These are phyloP conservation scores for Acacia melanoxylon DNA, from an alignment of 306 rosid genomes.

Conservation along the genomic window DNA sequence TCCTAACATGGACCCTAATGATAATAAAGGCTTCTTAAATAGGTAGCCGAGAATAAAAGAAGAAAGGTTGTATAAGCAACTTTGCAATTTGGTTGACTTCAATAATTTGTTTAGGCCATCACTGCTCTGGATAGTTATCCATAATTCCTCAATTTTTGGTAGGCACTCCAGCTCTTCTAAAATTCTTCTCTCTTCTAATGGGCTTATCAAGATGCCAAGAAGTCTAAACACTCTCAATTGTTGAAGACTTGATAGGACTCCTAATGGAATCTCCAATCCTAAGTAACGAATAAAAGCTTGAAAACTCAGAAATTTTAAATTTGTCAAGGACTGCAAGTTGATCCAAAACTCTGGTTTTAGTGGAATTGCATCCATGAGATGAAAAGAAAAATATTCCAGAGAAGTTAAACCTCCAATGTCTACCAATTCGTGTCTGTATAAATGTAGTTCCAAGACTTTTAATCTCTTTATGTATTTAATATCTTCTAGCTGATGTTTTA, in stretches of 20 bases:
- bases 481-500: neutral
- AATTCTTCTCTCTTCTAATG: neutral
- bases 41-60: accelerated
- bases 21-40: too few relatives aligned
- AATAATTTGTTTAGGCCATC: neutral
- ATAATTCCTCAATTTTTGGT: too few relatives aligned
- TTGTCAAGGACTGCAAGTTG: neutral
- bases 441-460: too few relatives aligned
- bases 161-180: neutral
- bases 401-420: too few relatives aligned
- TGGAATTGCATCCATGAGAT: accelerated
- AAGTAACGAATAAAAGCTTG: too few relatives aligned
- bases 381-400: neutral
- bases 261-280: neutral
- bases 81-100: neutral
- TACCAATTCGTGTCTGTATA: too few relatives aligned
- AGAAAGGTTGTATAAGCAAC: neutral
- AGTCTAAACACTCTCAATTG: neutral
- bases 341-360: neutral
- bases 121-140: too few relatives aligned
- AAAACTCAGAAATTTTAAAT: neutral
- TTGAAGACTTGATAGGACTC: neutral
- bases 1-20: neutral
- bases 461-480: neutral
- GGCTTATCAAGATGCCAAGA: too few relatives aligned